Evolutionary conservation across 306 rosid genomes (phyloP).

Genomic region (Cucumis hystrix): DNA sequence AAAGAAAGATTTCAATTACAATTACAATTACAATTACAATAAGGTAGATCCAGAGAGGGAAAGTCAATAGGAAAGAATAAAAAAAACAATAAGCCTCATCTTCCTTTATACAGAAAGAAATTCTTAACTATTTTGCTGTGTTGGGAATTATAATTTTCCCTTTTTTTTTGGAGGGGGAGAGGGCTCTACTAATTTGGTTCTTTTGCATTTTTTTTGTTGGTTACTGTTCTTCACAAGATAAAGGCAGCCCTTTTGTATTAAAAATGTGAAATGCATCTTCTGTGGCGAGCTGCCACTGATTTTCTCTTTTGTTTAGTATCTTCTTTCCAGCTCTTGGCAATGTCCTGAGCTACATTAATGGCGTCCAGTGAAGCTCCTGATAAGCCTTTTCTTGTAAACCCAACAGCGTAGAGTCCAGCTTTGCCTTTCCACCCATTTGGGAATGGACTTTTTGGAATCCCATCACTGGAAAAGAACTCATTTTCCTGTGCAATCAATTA

Average conservation of each 20-base stretch:
- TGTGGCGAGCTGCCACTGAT: conserved; percentile 52
- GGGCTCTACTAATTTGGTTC: background rate
- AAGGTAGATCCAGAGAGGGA: conserved; percentile 14
- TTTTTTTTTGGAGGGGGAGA: background rate
- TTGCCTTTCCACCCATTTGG: conserved; percentile 96
- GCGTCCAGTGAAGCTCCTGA: conserved; percentile 90
- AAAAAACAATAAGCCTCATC: conserved; percentile 49
- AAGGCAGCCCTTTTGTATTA: background rate
- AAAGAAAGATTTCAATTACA: conserved; percentile 6
- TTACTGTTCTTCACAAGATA: background rate
- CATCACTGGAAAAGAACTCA: conserved; percentile 65
- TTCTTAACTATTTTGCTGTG: background rate
- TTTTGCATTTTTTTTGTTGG: background rate
- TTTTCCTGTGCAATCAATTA: conserved; percentile 39
- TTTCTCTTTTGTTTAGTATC: conserved; percentile 56
- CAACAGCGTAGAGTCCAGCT: conserved; percentile 77
- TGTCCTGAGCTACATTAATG: conserved; percentile 72
- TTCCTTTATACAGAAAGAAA: conserved; percentile 30
- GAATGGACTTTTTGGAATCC: conserved; percentile 61
- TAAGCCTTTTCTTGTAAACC: conserved; percentile 80
- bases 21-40: background rate
- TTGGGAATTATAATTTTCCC: background rate
- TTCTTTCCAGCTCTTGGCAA: conserved; percentile 77
- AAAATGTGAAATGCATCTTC: conserved; percentile 64
- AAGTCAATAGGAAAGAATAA: conserved; percentile 19